Evolutionary conservation across 257 asterid genomes (phyloP).

Genomic region (Solanum ossicruentum): DNA sequence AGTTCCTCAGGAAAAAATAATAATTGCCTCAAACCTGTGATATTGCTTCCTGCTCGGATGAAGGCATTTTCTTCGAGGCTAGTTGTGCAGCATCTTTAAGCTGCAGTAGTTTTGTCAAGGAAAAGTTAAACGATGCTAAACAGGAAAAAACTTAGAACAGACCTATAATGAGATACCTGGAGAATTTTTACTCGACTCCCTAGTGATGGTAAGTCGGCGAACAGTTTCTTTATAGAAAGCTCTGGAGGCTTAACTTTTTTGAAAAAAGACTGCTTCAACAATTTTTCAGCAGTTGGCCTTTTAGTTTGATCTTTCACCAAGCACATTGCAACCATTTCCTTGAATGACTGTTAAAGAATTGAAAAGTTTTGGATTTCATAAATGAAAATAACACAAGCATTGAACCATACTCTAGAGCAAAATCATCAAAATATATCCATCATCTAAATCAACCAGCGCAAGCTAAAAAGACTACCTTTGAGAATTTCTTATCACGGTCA

Average conservation of each 20-base stretch:
- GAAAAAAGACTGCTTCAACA: constrained; percentile 86
- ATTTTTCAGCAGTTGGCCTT: constrained; percentile 93
- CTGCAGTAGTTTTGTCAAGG: constrained; percentile 33
- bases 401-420: neutral
- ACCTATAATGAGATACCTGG: constrained; percentile 41
- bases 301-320: constrained; percentile 97
- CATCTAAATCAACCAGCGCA: neutral
- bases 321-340: constrained; percentile 99
- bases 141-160: neutral
- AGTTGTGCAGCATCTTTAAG: constrained; percentile 94
- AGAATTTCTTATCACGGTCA: constrained; percentile 96
- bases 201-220: constrained; percentile 78
- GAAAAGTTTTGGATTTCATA: neutral
- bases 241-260: constrained; percentile 89
- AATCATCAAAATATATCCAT: neutral
- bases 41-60: constrained; percentile 89
- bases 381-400: neutral
- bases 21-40: constrained; percentile 57
- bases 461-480: constrained; percentile 51
- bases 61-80: constrained; percentile 82
- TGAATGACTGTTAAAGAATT: constrained; percentile 58
- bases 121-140: constrained; percentile 1
- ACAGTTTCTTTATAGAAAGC: constrained; percentile 65
- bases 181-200: constrained; percentile 89
- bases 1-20: constrained; percentile 6